Percentiles rank a stretch among this genome's conserved stretches.
Conservation (phyloP, 495 filamentous ascomycete genomes). For the Bryoglossum gracile region DNA sequence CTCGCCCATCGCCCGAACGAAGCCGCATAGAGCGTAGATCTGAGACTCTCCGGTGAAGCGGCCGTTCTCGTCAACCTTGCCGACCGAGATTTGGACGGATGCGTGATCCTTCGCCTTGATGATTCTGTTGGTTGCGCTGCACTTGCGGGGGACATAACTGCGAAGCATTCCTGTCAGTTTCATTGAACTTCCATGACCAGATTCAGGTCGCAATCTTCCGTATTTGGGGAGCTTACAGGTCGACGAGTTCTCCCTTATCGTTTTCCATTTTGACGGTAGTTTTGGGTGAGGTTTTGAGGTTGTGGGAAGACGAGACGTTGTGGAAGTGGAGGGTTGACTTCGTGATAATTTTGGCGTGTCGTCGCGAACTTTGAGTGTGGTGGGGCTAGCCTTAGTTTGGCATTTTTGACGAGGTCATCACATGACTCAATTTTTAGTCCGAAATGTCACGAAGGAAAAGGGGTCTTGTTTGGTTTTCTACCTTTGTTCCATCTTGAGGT, state of each 20-base stretch:
- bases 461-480: too few species aligned
- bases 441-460: too few species aligned
- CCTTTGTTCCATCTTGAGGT: too few species aligned
- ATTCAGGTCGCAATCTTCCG: slow-evolving; percentile 4
- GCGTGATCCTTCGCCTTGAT: slow-evolving; percentile 99
- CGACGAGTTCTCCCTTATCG: slow-evolving; percentile 97
- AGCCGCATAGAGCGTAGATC: slow-evolving; percentile 94
- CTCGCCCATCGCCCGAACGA: slow-evolving; percentile 97
- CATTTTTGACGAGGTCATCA: too few species aligned
- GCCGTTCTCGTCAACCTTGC: slow-evolving; percentile 96
- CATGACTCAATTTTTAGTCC: too few species aligned
- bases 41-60: slow-evolving; percentile 96
- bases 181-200: background rate
- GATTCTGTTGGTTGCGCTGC: slow-evolving; percentile 91
- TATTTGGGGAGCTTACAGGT: slow-evolving; percentile 63
- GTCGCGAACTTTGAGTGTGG: too few species aligned
- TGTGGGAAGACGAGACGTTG: too few species aligned
- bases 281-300: too few species aligned
- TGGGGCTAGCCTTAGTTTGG: too few species aligned
- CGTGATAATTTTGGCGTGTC: too few species aligned
- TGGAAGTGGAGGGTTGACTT: too few species aligned
- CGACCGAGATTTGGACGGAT: slow-evolving; percentile 83
- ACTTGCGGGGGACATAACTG: slow-evolving; percentile 99
- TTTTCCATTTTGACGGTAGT: too few species aligned
- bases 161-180: slow-evolving; percentile 7